phyloP scores from a whole-genome alignment of 73 alveolate species.

The Paramecium tetraurelia region DNA sequence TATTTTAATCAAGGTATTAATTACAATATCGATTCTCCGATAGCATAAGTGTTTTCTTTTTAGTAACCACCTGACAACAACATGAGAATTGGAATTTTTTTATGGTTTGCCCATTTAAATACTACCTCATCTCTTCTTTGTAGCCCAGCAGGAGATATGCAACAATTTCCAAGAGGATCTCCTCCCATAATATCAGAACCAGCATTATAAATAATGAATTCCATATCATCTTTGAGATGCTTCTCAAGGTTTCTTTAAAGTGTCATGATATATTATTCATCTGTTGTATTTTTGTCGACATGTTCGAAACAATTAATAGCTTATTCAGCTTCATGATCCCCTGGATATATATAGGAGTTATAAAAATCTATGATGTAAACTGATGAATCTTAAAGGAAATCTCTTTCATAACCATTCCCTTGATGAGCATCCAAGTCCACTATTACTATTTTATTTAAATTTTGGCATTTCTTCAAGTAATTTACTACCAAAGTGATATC shows the following conservation, averaged over 20 bases:
- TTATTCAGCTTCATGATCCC: conserved; percentile 73
- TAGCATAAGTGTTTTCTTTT: conserved; percentile 72
- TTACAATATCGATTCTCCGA: conserved; percentile 53
- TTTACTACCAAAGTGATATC: conserved; percentile 79
- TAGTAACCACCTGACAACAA: conserved; percentile 89
- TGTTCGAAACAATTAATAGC: conserved; percentile 64
- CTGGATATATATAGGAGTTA: conserved; percentile 81
- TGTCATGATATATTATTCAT: conserved; percentile 57
- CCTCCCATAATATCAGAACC: conserved; percentile 88
- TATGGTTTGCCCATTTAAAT: conserved; percentile 56
- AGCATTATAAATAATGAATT: conserved; percentile 82
- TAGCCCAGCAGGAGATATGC: conserved; percentile 66
- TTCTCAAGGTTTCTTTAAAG: conserved; percentile 60
- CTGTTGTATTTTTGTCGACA: conserved; percentile 56
- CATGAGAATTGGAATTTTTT: conserved; percentile 78
- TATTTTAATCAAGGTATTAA: not conserved
- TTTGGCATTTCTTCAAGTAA: conserved; percentile 55
- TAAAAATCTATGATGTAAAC: conserved; percentile 76
- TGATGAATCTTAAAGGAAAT: conserved; percentile 67
- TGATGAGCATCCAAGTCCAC: conserved; percentile 91
- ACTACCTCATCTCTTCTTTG: conserved; percentile 75
- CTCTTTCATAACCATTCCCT: conserved; percentile 93
- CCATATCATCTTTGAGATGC: not conserved
- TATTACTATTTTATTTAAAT: conserved; percentile 67
- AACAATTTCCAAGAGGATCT: conserved; percentile 77